A percentile compares a stretch with the other conserved stretches of the same genome.
phyloP scores from a whole-genome alignment of 2,329 filamentous ascomycete species.

The Paecilomyces sp. region DNA sequence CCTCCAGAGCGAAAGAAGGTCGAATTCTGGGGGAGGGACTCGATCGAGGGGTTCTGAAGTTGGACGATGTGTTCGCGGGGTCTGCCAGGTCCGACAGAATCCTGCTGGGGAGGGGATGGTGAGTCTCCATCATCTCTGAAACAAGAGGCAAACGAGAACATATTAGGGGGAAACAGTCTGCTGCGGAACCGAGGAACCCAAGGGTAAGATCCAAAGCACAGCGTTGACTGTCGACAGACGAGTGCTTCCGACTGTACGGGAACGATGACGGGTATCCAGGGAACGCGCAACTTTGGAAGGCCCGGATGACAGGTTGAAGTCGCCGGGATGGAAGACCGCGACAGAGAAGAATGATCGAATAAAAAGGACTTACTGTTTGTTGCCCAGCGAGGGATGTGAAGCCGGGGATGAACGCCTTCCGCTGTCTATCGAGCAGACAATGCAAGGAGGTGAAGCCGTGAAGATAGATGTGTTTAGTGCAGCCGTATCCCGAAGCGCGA shows the following conservation, averaged over 20 bases:
- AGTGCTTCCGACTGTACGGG: not conserved
- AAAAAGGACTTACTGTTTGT: not conserved
- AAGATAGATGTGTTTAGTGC: not conserved
- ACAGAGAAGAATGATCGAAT: not conserved
- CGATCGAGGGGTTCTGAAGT: slow-evolving; percentile 10
- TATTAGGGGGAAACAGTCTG: slow-evolving; percentile 3
- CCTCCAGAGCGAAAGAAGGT: slow-evolving; percentile 17
- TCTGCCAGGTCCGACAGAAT: slow-evolving; percentile 11
- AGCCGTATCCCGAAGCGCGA: not conserved
- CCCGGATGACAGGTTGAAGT: not conserved
- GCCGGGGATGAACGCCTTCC: not conserved
- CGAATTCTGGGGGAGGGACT: slow-evolving; percentile 13
- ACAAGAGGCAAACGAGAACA: slow-evolving; percentile 9
- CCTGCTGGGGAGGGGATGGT: slow-evolving; percentile 18
- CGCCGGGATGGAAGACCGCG: not conserved
- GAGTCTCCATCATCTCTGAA: slow-evolving; percentile 22
- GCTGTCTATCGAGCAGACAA: not conserved
- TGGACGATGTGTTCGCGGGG: slow-evolving; percentile 12
- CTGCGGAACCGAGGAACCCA: not conserved
- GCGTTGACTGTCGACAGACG: not conserved
- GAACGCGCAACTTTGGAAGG: not conserved
- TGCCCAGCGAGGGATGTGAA: not conserved
- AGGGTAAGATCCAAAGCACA: not conserved
- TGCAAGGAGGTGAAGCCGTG: not conserved
- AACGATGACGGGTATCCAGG: not conserved